A percentile compares a stretch with the other conserved stretches of the same genome.
Evolutionary conservation across 495 filamentous ascomycete genomes (phyloP).

Genomic region (Daldinia bambusicola): DNA sequence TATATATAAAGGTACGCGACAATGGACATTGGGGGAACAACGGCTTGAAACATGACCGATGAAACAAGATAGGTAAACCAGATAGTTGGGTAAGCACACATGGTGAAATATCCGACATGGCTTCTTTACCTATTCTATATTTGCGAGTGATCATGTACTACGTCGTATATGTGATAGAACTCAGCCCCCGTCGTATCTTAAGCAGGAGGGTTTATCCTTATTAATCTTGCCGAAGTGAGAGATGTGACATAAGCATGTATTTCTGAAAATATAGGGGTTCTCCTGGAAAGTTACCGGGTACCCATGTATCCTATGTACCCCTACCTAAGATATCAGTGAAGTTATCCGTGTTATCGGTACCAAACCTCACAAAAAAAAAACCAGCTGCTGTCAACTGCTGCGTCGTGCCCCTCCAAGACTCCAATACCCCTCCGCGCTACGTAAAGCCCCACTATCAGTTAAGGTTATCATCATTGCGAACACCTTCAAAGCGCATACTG

Average conservation of each 20-base stretch:
- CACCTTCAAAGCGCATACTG: neutral
- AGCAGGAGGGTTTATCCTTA: too few relatives aligned
- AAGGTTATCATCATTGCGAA: slow-evolving; percentile 4
- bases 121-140: neutral
- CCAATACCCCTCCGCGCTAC: slow-evolving; percentile 31
- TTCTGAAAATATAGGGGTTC: neutral
- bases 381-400: slow-evolving; percentile 35
- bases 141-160: too few relatives aligned
- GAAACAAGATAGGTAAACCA: slow-evolving; percentile 25
- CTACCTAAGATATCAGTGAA: too few relatives aligned
- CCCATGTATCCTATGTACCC: too few relatives aligned
- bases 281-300: neutral
- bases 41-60: slow-evolving; percentile 11
- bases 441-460: slow-evolving; percentile 25
- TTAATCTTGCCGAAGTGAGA: too few relatives aligned
- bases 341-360: too few relatives aligned
- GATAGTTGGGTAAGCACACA: slow-evolving; percentile 17
- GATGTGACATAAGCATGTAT: too few relatives aligned
- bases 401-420: slow-evolving; percentile 46
- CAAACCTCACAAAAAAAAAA: neutral
- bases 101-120: neutral
- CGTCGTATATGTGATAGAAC: too few relatives aligned
- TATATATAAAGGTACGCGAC: neutral
- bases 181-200: too few relatives aligned
- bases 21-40: slow-evolving; percentile 4